Percentiles rank a stretch among this genome's conserved stretches.
Conservation (phyloP, 192 early-diverging fungal genomes). For the Umbelopsis sp. region DNA sequence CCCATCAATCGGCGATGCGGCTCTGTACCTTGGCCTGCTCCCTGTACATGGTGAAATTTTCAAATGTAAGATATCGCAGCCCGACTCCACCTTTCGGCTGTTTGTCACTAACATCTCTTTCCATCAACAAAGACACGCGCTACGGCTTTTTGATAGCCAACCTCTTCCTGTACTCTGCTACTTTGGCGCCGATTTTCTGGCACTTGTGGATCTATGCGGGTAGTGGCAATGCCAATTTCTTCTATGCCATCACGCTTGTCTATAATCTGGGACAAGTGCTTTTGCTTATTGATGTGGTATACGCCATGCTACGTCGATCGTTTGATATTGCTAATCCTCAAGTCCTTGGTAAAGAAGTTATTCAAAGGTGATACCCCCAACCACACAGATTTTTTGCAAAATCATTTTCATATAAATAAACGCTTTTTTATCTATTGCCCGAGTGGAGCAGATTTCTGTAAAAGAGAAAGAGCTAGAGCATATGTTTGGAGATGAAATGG, state of each 20-base stretch:
- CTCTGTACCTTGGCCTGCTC: conserved; percentile 81
- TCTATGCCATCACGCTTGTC: conserved; percentile 95
- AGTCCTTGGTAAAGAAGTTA: conserved; percentile 51
- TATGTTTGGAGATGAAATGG: conserved; percentile 8
- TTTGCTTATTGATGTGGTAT: conserved; percentile 84
- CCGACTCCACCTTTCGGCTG: not conserved
- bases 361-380: conserved; percentile 33
- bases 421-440: conserved; percentile 6
- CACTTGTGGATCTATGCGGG: conserved; percentile 96
- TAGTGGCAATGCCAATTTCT: conserved; percentile 97
- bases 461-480: not conserved
- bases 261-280: conserved; percentile 87
- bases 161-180: conserved; percentile 71
- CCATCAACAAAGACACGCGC: conserved; percentile 67
- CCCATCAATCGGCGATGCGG: conserved; percentile 85
- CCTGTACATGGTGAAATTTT: conserved; percentile 81
- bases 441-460: not conserved
- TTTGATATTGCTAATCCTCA: conserved; percentile 73
- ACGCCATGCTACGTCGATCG: conserved; percentile 73
- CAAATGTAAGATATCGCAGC: conserved; percentile 72
- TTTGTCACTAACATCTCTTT: not conserved
- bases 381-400: not conserved
- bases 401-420: conserved; percentile 1
- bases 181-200: conserved; percentile 90
- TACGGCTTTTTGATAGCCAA: conserved; percentile 76